Conservation (phyloP, 805 yeast species). For the Nakazawaea laoshanensis region DNA sequence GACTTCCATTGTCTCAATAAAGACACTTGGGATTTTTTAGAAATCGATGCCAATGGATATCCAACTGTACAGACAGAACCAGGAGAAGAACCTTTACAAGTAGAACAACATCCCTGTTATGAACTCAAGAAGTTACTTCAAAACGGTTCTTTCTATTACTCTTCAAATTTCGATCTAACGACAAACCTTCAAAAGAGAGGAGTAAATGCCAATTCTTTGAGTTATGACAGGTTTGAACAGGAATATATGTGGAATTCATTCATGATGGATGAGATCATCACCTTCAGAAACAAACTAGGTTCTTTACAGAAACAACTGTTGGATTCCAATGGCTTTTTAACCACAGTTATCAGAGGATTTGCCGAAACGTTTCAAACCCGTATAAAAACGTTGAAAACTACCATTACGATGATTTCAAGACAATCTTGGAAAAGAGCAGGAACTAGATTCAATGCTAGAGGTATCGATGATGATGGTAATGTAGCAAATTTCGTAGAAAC, state of each 20-base stretch:
- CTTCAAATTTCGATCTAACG: constrained; percentile 88
- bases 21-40: constrained; percentile 73
- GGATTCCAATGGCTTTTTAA: constrained; percentile 73
- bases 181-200: constrained; percentile 78
- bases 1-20: constrained; percentile 75
- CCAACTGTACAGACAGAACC: constrained; percentile 38
- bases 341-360: constrained; percentile 92
- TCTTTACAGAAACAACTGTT: constrained; percentile 46
- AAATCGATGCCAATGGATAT: constrained; percentile 59
- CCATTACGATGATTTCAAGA: constrained; percentile 69
- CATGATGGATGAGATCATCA: constrained; percentile 75
- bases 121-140: constrained; percentile 70
- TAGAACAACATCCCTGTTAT: constrained; percentile 71
- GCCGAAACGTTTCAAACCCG: constrained; percentile 62
- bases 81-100: constrained; percentile 6
- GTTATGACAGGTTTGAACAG: constrained; percentile 57
- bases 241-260: constrained; percentile 97
- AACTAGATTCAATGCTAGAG: constrained; percentile 89
- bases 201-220: constrained; percentile 33
- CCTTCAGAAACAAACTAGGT: constrained; percentile 66
- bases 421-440: constrained; percentile 99
- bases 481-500: constrained; percentile 96
- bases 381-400: constrained; percentile 27
- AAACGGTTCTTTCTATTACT: constrained; percentile 88
- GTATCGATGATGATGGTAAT: constrained; percentile 89